Conservation (phyloP, 306 rosid species). For the Corylus heterophylla region DNA sequence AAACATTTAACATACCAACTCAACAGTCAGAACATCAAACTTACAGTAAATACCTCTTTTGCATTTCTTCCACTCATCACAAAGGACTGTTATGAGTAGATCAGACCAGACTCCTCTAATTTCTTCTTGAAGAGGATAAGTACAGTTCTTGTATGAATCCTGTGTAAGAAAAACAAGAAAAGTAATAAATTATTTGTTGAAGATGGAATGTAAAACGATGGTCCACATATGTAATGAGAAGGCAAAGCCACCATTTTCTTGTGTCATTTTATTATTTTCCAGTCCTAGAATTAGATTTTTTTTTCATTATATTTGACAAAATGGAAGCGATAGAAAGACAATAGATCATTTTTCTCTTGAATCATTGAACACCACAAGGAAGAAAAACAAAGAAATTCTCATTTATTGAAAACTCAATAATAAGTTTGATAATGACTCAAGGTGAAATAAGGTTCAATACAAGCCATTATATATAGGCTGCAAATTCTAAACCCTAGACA, state of each 20-base stretch:
- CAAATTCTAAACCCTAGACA: no score
- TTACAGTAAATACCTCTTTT: constrained; percentile 68
- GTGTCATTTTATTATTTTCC: not conserved
- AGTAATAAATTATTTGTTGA: not conserved
- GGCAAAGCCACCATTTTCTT: not conserved
- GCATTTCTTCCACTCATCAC: constrained; percentile 86
- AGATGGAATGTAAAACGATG: not conserved
- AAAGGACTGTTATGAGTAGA: constrained; percentile 63
- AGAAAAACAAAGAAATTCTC: no score
- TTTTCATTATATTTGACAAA: not conserved
- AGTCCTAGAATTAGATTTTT: not conserved
- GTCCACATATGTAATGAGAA: not conserved
- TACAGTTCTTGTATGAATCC: constrained; percentile 69
- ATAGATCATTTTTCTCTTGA: no score
- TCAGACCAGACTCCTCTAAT: constrained; percentile 81
- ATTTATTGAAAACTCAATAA: no score
- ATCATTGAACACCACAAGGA: no score
- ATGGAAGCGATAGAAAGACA: no score
- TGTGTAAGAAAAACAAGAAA: constrained; percentile 32
- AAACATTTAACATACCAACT: constrained; percentile 21
- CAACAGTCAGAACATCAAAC: constrained; percentile 15
- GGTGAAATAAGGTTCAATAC: no score
- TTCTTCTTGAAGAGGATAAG: constrained; percentile 63
- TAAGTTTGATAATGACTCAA: no score
- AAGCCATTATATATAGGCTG: no score